Percentiles rank a stretch among this genome's conserved stretches.
Evolutionary conservation across 2,329 filamentous ascomycete species (phyloP).

Genomic region (Neoscytalidium dimidiatum): DNA sequence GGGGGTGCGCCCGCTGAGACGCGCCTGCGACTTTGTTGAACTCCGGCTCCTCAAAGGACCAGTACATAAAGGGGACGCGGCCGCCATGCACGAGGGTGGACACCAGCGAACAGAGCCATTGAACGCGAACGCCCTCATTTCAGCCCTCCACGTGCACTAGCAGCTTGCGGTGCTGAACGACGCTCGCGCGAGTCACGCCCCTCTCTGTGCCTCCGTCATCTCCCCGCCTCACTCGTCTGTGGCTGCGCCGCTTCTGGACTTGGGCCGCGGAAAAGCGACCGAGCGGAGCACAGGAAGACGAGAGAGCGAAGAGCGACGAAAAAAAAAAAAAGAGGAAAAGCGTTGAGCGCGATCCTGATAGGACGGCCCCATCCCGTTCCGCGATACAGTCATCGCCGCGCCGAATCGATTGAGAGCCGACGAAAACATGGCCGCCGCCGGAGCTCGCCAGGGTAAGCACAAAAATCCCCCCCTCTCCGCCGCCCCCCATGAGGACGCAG

Average conservation of each 20-base stretch:
- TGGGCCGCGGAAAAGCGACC: slow-evolving; percentile 10
- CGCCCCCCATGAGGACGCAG: not conserved
- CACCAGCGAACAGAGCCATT: not conserved
- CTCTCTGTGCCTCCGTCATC: not conserved
- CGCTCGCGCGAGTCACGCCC: not conserved
- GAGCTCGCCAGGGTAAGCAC: slow-evolving; percentile 7
- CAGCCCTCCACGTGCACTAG: not conserved
- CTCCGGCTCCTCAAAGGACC: slow-evolving; percentile 8
- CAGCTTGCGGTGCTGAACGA: not conserved
- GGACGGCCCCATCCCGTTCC: slow-evolving; percentile 7
- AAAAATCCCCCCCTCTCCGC: not conserved
- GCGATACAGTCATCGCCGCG: slow-evolving; percentile 14
- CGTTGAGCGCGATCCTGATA: slow-evolving; percentile 15
- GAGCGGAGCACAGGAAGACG: not conserved
- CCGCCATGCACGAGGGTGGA: not conserved
- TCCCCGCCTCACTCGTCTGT: not conserved
- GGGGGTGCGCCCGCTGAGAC: slow-evolving; percentile 16
- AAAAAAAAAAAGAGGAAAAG: slow-evolving; percentile 13
- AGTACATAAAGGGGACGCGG: not conserved
- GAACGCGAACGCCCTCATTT: not conserved
- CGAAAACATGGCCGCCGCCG: not conserved
- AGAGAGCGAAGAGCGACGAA: no score
- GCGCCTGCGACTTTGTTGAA: slow-evolving; percentile 14
- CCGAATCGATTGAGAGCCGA: not conserved
- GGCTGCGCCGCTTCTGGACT: not conserved